A percentile compares a stretch with the other conserved stretches of the same genome.
These are phyloP conservation scores for Crucihimalaya himalaica DNA, from an alignment of 345 rosid species.

Conservation along the genomic window DNA sequence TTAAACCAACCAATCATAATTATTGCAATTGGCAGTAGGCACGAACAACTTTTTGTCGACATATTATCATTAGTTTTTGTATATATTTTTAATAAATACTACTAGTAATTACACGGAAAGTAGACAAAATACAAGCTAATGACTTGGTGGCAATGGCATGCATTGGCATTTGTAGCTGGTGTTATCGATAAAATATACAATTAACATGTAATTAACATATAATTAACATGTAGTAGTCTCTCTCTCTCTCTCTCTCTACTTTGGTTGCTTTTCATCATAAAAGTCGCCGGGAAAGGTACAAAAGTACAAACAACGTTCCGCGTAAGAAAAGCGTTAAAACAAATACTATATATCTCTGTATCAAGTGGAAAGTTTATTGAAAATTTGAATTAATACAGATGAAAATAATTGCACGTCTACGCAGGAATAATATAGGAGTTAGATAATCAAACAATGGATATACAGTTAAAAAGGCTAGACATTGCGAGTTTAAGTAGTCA, in stretches of 20 bases:
- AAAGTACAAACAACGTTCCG: constrained; percentile 10
- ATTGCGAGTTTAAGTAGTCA: not conserved
- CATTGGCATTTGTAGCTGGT: constrained; percentile 23
- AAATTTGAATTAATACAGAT: not conserved
- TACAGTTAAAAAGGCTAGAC: not conserved
- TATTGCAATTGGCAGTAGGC: constrained; percentile 26
- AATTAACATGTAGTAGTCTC: not conserved
- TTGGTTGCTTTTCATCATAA: constrained; percentile 18
- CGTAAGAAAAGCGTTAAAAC: constrained; percentile 19
- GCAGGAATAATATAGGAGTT: not conserved
- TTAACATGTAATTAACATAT: not conserved
- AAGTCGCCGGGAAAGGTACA: constrained; percentile 5
- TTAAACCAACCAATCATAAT: constrained; percentile 2
- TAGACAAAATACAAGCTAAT: not conserved
- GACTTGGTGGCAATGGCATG: constrained; percentile 20
- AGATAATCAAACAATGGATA: not conserved
- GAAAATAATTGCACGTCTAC: not conserved
- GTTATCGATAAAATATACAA: constrained; percentile 2
- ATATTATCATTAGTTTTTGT: not conserved
- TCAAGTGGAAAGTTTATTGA: not conserved
- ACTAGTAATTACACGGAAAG: not conserved
- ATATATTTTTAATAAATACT: not conserved
- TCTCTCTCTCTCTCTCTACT: not conserved
- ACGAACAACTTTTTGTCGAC: constrained; percentile 22
- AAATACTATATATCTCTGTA: not conserved